phyloP scores from a whole-genome alignment of 2,329 filamentous ascomycete genomes.

The Lecanosticta acicola region DNA sequence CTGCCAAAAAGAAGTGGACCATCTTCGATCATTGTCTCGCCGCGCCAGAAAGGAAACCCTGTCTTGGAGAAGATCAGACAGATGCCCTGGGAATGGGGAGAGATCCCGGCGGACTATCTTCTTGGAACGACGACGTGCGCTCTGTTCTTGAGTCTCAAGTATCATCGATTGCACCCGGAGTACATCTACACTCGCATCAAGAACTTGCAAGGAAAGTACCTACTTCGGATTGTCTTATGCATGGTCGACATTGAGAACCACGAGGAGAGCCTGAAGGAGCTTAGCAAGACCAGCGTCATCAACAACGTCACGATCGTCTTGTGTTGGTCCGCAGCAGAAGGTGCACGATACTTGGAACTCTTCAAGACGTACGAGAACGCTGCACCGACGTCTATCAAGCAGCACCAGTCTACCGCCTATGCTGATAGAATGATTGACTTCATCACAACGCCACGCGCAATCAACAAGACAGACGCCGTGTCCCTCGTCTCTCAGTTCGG shows the following conservation, averaged over 20 bases:
- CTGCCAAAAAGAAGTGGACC: constrained; percentile 61
- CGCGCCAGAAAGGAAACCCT: constrained; percentile 90
- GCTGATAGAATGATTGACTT: constrained; percentile 86
- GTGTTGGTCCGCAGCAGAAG: constrained; percentile 91
- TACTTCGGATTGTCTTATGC: constrained; percentile 74
- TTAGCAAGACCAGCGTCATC: constrained; percentile 86
- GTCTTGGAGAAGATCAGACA: constrained; percentile 76
- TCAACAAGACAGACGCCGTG: constrained; percentile 93
- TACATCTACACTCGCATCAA: constrained; percentile 95
- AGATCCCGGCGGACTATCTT: constrained; percentile 92
- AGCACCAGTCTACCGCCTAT: constrained; percentile 77
- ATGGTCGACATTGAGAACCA: constrained; percentile 97
- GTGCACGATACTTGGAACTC: constrained; percentile 85
- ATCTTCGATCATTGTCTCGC: constrained; percentile 81
- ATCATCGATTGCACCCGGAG: constrained; percentile 93
- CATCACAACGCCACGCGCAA: constrained; percentile 77
- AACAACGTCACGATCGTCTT: constrained; percentile 89
- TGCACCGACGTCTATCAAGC: constrained; percentile 72
- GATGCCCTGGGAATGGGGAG: constrained; percentile 91
- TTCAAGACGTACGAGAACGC: constrained; percentile 94
- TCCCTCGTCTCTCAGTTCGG: constrained; percentile 89
- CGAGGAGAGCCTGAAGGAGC: constrained; percentile 79
- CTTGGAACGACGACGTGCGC: constrained; percentile 83
- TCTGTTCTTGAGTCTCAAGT: constrained; percentile 90
- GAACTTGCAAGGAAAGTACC: constrained; percentile 76